Percentiles rank a stretch among this genome's conserved stretches.
Conservation (phyloP, 768 basidiomycete species). For the Tremella yokohamensis region DNA sequence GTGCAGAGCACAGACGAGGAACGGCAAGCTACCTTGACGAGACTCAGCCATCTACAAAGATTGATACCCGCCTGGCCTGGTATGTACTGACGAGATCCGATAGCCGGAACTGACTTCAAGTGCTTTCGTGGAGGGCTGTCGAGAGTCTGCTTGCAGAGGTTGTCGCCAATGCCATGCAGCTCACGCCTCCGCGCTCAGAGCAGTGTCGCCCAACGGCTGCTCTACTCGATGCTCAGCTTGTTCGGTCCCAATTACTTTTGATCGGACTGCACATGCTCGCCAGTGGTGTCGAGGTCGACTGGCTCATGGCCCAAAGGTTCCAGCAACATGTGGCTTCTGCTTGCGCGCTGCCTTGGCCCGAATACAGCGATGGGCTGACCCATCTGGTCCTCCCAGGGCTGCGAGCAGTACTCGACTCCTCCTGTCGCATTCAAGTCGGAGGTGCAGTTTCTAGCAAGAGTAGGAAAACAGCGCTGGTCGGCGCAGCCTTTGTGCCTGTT, state of each 20-base stretch:
- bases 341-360: conserved; percentile 25
- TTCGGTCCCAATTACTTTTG: conserved; percentile 25
- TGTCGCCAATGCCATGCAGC: conserved; percentile 19
- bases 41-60: conserved; percentile 13
- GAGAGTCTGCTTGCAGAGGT: conserved; percentile 35
- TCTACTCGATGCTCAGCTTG: conserved; percentile 26
- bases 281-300: conserved; percentile 20
- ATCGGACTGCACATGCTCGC: conserved; percentile 34
- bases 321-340: conserved; percentile 39
- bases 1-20: conserved; percentile 31
- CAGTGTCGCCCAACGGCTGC: conserved; percentile 27
- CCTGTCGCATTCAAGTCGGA: conserved; percentile 6
- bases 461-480: conserved; percentile 26
- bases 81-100: conserved; percentile 8
- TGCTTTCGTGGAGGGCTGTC: conserved; percentile 33
- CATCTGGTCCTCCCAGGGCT: conserved; percentile 28
- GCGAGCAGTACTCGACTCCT: conserved; percentile 29
- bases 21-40: conserved; percentile 16
- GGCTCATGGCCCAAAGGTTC: conserved; percentile 25
- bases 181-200: background rate
- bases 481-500: conserved; percentile 31
- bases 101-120: conserved; percentile 10
- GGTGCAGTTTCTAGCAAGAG: conserved; percentile 7
- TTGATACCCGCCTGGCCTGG: conserved; percentile 28
- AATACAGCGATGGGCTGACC: conserved; percentile 20